phyloP scores from a whole-genome alignment of 331 rosid genomes.

The Acacia pycnantha region DNA sequence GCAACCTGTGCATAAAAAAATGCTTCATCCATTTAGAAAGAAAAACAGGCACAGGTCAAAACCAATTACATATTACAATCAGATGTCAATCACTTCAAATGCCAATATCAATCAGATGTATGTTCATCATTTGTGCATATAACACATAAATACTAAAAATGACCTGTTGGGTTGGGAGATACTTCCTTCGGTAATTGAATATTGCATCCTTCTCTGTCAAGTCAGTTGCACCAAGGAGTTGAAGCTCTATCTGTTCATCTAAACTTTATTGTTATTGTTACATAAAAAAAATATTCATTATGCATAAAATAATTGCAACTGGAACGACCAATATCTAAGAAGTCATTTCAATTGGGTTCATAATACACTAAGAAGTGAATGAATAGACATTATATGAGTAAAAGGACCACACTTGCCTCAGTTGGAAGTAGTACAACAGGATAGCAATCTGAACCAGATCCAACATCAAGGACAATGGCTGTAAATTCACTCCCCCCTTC shows the following conservation, averaged over 20 bases:
- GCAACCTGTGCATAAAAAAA: constrained; percentile 63
- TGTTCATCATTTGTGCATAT: constrained; percentile 3
- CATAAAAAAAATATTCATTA: constrained; percentile 18
- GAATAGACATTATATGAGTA: constrained; percentile 13
- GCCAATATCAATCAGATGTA: constrained; percentile 1
- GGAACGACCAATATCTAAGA: neutral
- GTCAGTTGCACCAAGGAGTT: constrained; percentile 56
- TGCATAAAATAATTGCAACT: constrained; percentile 1
- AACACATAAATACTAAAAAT: constrained; percentile 20
- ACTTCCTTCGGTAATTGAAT: constrained; percentile 92
- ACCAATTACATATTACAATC: neutral
- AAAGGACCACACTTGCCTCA: constrained; percentile 52
- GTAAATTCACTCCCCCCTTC: constrained; percentile 98
- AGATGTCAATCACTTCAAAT: constrained; percentile 12
- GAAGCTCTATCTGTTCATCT: constrained; percentile 81
- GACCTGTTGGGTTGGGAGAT: constrained; percentile 98
- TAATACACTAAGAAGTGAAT: constrained; percentile 2
- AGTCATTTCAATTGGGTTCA: neutral
- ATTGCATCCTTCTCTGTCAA: constrained; percentile 87
- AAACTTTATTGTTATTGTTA: constrained; percentile 25
- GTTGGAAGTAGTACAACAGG: constrained; percentile 94
- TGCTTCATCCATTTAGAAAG: constrained; percentile 32
- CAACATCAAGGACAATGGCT: constrained; percentile 91
- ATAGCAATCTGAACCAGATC: constrained; percentile 64
- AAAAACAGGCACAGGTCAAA: neutral